These are phyloP conservation scores for Dothideomycetes sp. DNA, from an alignment of 2,329 filamentous ascomycete species.

Conservation along the genomic window DNA sequence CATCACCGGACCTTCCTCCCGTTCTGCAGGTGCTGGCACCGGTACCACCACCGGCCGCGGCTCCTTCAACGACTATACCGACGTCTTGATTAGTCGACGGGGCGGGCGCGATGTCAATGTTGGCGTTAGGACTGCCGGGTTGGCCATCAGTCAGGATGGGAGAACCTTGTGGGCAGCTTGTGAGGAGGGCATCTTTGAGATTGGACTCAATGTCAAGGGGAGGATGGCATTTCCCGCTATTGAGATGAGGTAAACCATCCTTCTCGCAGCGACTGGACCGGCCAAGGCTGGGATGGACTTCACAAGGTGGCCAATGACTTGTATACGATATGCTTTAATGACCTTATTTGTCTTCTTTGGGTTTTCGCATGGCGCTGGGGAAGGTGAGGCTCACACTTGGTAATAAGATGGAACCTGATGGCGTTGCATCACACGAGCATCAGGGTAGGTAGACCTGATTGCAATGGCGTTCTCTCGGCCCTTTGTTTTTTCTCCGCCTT, in stretches of 20 bases:
- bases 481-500: no score
- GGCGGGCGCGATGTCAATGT: constrained; percentile 9
- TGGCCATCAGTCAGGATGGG: constrained; percentile 38
- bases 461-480: no score
- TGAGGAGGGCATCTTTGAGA: constrained; percentile 67
- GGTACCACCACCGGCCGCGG: no score
- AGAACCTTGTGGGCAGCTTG: constrained; percentile 35
- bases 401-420: no score
- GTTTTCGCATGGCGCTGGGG: no score
- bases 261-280: no score
- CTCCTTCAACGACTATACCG: constrained; percentile 5
- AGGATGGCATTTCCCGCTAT: constrained; percentile 41
- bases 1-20: not conserved
- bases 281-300: not conserved
- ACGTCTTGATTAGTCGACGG: constrained; percentile 4
- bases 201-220: constrained; percentile 52
- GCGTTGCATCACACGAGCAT: no score
- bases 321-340: no score
- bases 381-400: no score
- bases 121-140: constrained; percentile 34
- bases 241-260: constrained; percentile 21
- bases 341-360: no score
- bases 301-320: not conserved
- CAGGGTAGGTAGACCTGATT: no score
- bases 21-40: no score